Evolutionary conservation across 202 grass and related monocot genomes (phyloP).

Genomic region (Zoysia matrella): DNA sequence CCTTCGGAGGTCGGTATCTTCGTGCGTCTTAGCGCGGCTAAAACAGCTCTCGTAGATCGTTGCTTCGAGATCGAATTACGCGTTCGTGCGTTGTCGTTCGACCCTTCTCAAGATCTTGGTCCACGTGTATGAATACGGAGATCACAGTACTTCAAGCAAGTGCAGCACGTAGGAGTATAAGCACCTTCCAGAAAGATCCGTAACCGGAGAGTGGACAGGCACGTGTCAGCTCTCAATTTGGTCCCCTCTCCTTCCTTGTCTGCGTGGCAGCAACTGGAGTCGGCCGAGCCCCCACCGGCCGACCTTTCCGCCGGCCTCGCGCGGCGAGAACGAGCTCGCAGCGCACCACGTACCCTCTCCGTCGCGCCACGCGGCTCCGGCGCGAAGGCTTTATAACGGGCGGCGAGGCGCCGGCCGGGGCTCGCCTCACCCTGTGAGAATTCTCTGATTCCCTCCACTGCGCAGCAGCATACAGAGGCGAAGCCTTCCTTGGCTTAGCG

Average conservation of each 20-base stretch:
- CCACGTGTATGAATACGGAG: too few species aligned
- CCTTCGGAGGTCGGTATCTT: too few species aligned
- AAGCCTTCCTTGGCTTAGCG: not conserved
- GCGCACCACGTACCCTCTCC: slow-evolving; percentile 5
- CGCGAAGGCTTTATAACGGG: not conserved
- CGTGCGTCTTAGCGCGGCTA: too few species aligned
- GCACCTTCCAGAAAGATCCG: slow-evolving; percentile 17
- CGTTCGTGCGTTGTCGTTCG: too few species aligned
- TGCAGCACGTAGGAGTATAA: too few species aligned
- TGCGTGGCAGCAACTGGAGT: slow-evolving; percentile 9
- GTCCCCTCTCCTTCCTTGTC: too few species aligned
- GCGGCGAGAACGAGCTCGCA: not conserved
- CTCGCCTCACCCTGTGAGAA: not conserved
- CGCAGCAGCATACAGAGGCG: not conserved
- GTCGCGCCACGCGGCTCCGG: slow-evolving; percentile 14
- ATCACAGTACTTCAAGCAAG: too few species aligned
- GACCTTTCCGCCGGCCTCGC: not conserved
- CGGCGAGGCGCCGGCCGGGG: not conserved
- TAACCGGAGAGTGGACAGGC: not conserved
- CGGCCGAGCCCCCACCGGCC: not conserved
- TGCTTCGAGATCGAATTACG: too few species aligned
- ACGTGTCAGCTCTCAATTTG: slow-evolving; percentile 13
- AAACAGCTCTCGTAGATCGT: too few species aligned
- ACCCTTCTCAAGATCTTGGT: too few species aligned
- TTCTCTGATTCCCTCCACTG: too few species aligned